A percentile compares a stretch with the other conserved stretches of the same genome.
Evolutionary conservation across 2,329 filamentous ascomycete genomes (phyloP).

Genomic region (Phyllosticta citriasiana): DNA sequence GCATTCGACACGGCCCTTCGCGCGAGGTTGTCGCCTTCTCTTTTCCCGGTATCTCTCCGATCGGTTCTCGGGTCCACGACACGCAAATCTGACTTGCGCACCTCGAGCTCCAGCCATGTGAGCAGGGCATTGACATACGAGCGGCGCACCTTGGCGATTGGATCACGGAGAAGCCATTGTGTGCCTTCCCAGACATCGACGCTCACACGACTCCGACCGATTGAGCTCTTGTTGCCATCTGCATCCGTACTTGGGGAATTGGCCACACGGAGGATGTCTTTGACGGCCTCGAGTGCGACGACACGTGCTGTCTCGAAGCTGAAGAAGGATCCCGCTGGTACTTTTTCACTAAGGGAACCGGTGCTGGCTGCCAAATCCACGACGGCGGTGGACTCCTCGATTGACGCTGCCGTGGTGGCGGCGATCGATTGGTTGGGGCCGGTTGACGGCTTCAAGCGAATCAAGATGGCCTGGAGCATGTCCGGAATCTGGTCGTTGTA

Average conservation of each 20-base stretch:
- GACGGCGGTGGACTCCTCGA: constrained; percentile 41
- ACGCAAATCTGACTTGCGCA: constrained; percentile 54
- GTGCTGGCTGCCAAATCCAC: constrained; percentile 39
- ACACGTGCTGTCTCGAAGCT: constrained; percentile 51
- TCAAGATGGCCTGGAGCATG: constrained; percentile 76
- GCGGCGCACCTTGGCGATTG: constrained; percentile 65
- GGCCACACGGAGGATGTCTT: constrained; percentile 70
- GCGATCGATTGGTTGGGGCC: constrained; percentile 29
- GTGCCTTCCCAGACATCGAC: constrained; percentile 92
- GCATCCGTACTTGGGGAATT: constrained; percentile 48
- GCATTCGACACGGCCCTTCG: constrained; percentile 8
- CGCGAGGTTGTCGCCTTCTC: constrained; percentile 35
- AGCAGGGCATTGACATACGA: constrained; percentile 77
- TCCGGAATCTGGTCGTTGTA: constrained; percentile 94
- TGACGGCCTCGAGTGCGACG: constrained; percentile 67
- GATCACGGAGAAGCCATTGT: constrained; percentile 80
- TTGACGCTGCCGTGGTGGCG: constrained; percentile 36
- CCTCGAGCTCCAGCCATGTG: constrained; percentile 79
- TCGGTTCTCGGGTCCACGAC: constrained; percentile 34
- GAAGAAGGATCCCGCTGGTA: constrained; percentile 48
- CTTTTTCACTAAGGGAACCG: constrained; percentile 42
- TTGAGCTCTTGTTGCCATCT: constrained; percentile 35
- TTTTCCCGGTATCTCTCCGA: constrained; percentile 30
- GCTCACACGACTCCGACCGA: constrained; percentile 65
- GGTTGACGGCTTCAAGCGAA: constrained; percentile 59